Base-by-base conservation (phyloP, 352 stramenopile species). In the Labyrinthula sp. region DNA sequence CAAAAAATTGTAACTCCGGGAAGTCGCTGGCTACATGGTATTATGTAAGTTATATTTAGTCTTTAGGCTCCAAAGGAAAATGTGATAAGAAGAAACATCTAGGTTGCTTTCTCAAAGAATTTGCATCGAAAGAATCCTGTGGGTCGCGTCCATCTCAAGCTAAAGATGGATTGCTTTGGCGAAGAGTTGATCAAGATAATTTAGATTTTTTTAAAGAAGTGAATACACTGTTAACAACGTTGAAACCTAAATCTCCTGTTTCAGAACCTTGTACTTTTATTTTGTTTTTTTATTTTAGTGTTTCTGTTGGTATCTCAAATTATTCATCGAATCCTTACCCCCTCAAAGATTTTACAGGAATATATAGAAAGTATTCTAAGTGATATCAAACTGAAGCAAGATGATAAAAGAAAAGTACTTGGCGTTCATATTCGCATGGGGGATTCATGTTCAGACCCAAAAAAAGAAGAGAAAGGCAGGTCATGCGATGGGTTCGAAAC, bases 281-380 rank as follows among this genome's bases (percentile, higher is more conserved):
- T 36, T 36, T 45, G 30, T 22, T n/a, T n/a, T n/a, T n/a, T n/a
- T n/a, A n/a, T n/a, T n/a, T n/a, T n/a, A n/a, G n/a, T n/a, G n/a
- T n/a, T n/a, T n/a, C n/a, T n/a, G n/a, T n/a, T n/a, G n/a, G 46
- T 55, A 18, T 17, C 29, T 5, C 46, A 55, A 22, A 17, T 55
- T 5, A 14, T 55, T 5, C 18, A 37, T 10, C 25, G 33, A 7
- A 29, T 55, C 21, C 23, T 48, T 17, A 26, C 24, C 25, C 29
- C 38, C 3, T 47, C 38, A 20, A 26, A 5, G 14, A 14, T 12
- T 4, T 34, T 30, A 8, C 12, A 9, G 10, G 14, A 7, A 4
- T 17, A 31, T 15, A 10, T 55, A 9, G 2, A 2, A 3, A 10
- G 7, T 23, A 4, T 2, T 28, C 36, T 43, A 23, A 25, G 2